Conservation (phyloP, 305 asterid species). For the Solanum aculeatissimum region DNA sequence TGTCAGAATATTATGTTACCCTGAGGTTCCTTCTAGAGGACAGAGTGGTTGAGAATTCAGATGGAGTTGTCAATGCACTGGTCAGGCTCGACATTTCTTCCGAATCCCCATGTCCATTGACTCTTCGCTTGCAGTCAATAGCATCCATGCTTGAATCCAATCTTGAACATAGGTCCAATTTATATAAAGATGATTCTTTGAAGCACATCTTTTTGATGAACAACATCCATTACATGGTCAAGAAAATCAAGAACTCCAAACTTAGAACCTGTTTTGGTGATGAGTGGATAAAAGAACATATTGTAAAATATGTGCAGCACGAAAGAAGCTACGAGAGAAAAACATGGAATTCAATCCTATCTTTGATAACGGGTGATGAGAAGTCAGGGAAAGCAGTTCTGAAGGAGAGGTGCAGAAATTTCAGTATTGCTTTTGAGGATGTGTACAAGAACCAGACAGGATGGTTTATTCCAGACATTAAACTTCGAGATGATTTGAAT, state of each 20-base stretch:
- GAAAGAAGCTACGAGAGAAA: constrained; percentile 33
- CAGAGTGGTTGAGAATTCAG: neutral
- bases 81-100: neutral
- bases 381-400: constrained; percentile 33
- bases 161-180: constrained; percentile 24
- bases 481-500: constrained; percentile 20
- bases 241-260: constrained; percentile 33
- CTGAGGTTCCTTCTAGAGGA: constrained; percentile 36
- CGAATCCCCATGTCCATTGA: constrained; percentile 17
- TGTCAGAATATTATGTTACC: constrained; percentile 38
- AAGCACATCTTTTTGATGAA: constrained; percentile 63
- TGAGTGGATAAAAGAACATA: constrained; percentile 36
- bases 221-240: constrained; percentile 65
- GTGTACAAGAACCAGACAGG: constrained; percentile 47
- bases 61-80: neutral
- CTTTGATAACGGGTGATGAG: constrained; percentile 30
- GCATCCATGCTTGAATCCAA: constrained; percentile 42
- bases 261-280: constrained; percentile 42
- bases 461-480: constrained; percentile 38
- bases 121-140: constrained; percentile 29
- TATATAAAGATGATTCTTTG: constrained; percentile 30
- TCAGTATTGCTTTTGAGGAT: constrained; percentile 39
- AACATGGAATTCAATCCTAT: constrained; percentile 36
- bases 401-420: constrained; percentile 31
- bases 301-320: constrained; percentile 36